Evolutionary conservation across 1,139 yeast species (phyloP), one percentile per base, ranked within the genome.

Genomic region (Blastobotrys capitulatus): DNA sequence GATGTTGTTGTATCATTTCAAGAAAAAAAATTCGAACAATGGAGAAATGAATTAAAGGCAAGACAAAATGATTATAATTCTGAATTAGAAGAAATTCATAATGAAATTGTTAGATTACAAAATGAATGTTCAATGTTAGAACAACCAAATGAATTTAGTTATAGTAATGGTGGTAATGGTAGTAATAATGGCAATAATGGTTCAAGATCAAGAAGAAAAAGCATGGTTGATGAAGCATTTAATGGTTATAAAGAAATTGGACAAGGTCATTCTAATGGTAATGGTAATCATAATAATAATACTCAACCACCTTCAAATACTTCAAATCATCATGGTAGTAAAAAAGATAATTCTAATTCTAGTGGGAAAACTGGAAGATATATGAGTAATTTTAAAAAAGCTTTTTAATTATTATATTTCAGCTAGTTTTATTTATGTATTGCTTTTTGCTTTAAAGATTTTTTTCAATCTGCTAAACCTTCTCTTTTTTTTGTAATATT

Each of bases 21-120:
- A 62, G 88, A 84, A 57, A 70, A 66, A 49, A 75, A 79, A 55
- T 84, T 86, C 60, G 78, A 77, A 59, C 79, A 77, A 39, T 85
- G 92, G 90, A 80, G 80, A 56, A 66, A 65, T 45, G 80, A 78
- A 2, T 71, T 86, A 50, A 71, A 77, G 43, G 71, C 69, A 18
- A 77, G 77, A 57, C 92, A 85, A 63, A 71, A 72, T 27, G 66
- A 65, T 47, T 75, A 80, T 58, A 83, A 83, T 57, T 64, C 68
- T 38, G 87, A 80, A 52, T 75, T 83, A 53, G 80, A 77, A 52
- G 60, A 57, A 6, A 57, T 72, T 47, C 78, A 78, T 76, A 38
- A 35, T 43, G 52, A 44, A 13, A 29, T 38, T 6, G n/a, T 37
- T n/a, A 5, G 2, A 9, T 22, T 44, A n/a, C 42, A 29, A 29